Conservation (phyloP, 2,329 filamentous ascomycete species). For the Botryotinia narcissicola region DNA sequence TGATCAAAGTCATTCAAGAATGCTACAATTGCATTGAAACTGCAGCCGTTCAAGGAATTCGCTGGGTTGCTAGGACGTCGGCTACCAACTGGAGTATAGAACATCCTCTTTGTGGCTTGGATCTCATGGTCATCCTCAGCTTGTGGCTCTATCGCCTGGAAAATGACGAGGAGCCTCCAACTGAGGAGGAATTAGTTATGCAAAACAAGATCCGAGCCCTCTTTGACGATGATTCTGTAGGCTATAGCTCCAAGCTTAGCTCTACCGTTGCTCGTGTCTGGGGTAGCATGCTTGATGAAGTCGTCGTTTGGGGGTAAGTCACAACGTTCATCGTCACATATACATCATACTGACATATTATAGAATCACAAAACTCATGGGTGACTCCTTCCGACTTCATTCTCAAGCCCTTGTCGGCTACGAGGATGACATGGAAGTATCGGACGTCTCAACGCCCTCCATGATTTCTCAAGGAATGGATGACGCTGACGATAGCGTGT, state of each 20-base stretch:
- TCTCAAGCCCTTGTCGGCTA: constrained; percentile 93
- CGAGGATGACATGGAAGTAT: constrained; percentile 76
- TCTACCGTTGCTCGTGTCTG: constrained; percentile 93
- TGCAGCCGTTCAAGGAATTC: constrained; percentile 87
- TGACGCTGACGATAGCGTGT: constrained; percentile 63
- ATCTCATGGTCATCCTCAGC: constrained; percentile 96
- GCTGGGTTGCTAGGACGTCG: constrained; percentile 96
- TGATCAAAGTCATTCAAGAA: constrained; percentile 97
- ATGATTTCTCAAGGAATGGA: constrained; percentile 71
- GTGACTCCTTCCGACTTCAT: constrained; percentile 95
- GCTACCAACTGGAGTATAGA: constrained; percentile 99
- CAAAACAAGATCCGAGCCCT: constrained; percentile 89
- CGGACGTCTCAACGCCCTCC: constrained; percentile 66
- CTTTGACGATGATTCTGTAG: constrained; percentile 85
- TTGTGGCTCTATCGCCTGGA: constrained; percentile 98
- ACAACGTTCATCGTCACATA: background rate
- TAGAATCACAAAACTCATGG: constrained; percentile 92
- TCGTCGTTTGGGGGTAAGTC: constrained; percentile 98
- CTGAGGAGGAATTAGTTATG: constrained; percentile 80
- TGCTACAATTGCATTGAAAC: constrained; percentile 98
- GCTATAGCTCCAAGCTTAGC: constrained; percentile 80
- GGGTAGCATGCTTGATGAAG: constrained; percentile 97
- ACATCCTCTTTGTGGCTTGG: constrained; percentile 92
- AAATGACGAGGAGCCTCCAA: constrained; percentile 92
- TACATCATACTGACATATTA: constrained; percentile 44